A percentile compares a stretch with the other conserved stretches of the same genome.
phyloP scores from a whole-genome alignment of 2,329 filamentous ascomycete species.

The Colletotrichum costaricense region DNA sequence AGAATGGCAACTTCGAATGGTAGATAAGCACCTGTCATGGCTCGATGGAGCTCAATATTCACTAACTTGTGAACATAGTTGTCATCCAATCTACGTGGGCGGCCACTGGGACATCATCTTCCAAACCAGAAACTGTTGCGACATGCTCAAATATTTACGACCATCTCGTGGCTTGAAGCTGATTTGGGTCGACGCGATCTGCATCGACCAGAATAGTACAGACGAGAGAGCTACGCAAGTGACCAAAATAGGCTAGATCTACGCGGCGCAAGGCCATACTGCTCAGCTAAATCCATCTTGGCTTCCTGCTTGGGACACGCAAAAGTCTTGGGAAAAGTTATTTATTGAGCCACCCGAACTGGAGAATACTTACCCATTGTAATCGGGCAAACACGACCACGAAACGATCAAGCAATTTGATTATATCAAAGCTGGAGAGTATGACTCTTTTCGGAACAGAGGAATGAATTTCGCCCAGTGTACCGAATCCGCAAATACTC shows the following conservation, averaged over 20 bases:
- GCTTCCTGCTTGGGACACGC: too few species aligned
- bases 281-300: too few species aligned
- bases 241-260: conserved; percentile 40
- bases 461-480: too few species aligned
- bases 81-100: conserved; percentile 30
- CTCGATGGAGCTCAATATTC: background rate
- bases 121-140: conserved; percentile 43
- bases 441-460: too few species aligned
- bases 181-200: conserved; percentile 43
- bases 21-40: background rate
- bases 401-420: too few species aligned
- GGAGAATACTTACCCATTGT: too few species aligned
- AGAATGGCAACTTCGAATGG: background rate
- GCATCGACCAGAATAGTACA: conserved; percentile 38
- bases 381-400: too few species aligned
- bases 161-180: background rate
- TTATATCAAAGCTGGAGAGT: too few species aligned
- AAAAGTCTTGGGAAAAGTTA: too few species aligned
- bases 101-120: conserved; percentile 42
- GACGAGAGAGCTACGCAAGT: conserved; percentile 38
- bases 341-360: too few species aligned
- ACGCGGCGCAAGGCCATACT: background rate
- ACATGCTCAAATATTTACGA: conserved; percentile 38
- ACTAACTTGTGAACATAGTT: background rate
- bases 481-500: too few species aligned